Base-by-base conservation (phyloP, 192 early-diverging fungal genomes). In the Backusella circina region DNA sequence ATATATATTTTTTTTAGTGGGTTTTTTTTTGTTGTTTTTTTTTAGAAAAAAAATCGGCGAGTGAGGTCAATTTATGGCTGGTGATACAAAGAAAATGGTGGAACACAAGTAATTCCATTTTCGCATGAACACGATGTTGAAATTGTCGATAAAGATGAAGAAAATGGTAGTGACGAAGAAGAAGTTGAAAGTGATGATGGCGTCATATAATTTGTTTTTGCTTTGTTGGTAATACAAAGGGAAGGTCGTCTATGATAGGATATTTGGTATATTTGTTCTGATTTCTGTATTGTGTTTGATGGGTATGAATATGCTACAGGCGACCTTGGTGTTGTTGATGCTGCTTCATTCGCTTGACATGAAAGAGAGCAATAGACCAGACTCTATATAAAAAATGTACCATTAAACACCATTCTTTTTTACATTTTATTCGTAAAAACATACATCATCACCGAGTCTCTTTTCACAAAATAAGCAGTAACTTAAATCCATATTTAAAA, bases 81-180 rank as follows among this genome's bases (percentile, higher is more conserved):
- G 54, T 57, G 54, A 57, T 57, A 57, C 54, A 12, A 57, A 26
- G 54, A 26, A 28, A 61, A 26, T 28, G 69, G 69, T 38, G 7
- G 69, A 2, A 70, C 69, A 70, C 21, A 70, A 18, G 39, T 31
- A 30, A 28, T 38, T 70, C 28, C 39, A 70, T 70, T 41, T 70
- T 70, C 69, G 69, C 69, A 70, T 70, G 69, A 70, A 70, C 69
- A 70, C 41, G 39, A 70, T 70, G 69, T 70, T 70, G 69, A 70
- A 26, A 70, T 44, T 26, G 39, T 41, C 15, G 69, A 70, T 31
- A 70, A 9, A 41, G 69, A 70, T 3, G 67, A 68, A 12, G 69
- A 70, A 26, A 70, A 31, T 61, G 21, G 54, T 1, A 61, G 26
- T 61, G 54, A 61, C 26, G 39, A 70, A 0, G 69, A 70, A 31